Evolutionary conservation across 106 monocot genomes (phyloP), one percentile per base, ranked within the genome.

Genomic region (Dioscorea alata): DNA sequence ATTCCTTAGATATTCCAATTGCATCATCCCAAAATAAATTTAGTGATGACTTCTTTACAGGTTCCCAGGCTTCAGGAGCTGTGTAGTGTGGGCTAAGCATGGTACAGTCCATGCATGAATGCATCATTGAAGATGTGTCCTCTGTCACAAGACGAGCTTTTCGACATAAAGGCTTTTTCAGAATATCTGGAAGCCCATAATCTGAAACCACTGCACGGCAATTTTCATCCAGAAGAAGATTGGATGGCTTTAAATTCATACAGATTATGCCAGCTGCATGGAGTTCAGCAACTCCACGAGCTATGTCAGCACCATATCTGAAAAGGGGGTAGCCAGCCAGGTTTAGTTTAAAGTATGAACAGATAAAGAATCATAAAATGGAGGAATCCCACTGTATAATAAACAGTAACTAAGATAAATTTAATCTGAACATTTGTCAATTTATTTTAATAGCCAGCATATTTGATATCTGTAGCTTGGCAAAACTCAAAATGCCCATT

Each of bases 271-370:
- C 90, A 16, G 90, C 99, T 24, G 99, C 93, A 80, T 99, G 99
- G 58, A 99, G 93, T 88, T 99, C 99, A 48, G 90, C 87, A 18
- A 99, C 90, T 48, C 99, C 99, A 68, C 99, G 92, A 54, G 99
- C 99, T 80, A 99, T 93, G 58, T 99, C 99, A 75, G 90, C 99
- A 9, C 99, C 99, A 83, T 99, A 99, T 67, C 99, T 99, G 77
- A 53, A 87, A 82, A 57, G 9, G 57, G 57, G 33, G 68, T 3
- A 57, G 73, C 23, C 23, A 63, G 13, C 50, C 23, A 35, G 35
- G 28, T 54, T 51, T 57, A 52, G 57, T 22, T 48, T 64, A 17
- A 42, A 42, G 42, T 42, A 10, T 10, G 6, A 42, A 42, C 42
- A 42, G 42, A 42, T 42, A 42, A 42, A 42, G 42, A 42, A 42